Evolutionary conservation across 164 flowering plant genomes (phyloP).

Genomic region (Tetracentron sinense): DNA sequence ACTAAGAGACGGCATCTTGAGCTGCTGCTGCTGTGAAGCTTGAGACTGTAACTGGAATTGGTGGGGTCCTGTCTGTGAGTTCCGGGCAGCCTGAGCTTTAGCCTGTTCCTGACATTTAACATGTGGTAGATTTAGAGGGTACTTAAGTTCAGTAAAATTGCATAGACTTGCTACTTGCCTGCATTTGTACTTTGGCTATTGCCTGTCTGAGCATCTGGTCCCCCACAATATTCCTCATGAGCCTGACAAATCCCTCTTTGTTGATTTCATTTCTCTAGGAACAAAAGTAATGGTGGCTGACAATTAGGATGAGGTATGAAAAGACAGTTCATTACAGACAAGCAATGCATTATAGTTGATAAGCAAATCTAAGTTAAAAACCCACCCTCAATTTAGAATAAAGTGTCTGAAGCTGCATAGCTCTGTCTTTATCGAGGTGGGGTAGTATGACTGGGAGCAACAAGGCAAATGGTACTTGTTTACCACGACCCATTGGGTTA

Average conservation of each 20-base stretch:
- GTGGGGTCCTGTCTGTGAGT: slow-evolving; percentile 30
- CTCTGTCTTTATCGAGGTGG: slow-evolving; percentile 84
- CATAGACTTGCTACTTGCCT: slow-evolving; percentile 58
- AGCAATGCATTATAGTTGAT: not conserved
- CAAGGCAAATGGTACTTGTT: slow-evolving; percentile 65
- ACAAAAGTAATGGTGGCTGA: slow-evolving; percentile 2
- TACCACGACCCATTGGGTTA: slow-evolving; percentile 32
- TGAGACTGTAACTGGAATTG: slow-evolving; percentile 39
- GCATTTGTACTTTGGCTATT: slow-evolving; percentile 47
- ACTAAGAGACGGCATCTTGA: slow-evolving; percentile 32
- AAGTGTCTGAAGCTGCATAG: slow-evolving; percentile 64
- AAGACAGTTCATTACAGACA: not conserved
- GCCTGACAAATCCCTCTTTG: slow-evolving; percentile 75
- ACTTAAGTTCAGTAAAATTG: not conserved
- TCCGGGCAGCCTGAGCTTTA: slow-evolving; percentile 30
- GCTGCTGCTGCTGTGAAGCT: slow-evolving; percentile 34
- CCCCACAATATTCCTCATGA: slow-evolving; percentile 74
- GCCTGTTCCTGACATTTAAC: slow-evolving; percentile 12
- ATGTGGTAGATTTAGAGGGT: not conserved
- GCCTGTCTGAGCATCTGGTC: slow-evolving; percentile 89
- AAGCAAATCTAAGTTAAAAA: slow-evolving; percentile 8
- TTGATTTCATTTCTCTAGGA: slow-evolving; percentile 70
- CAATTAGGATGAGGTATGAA: slow-evolving; percentile 2
- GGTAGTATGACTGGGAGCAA: slow-evolving; percentile 70
- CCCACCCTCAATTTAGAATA: slow-evolving; percentile 66